Percentiles rank a stretch among this genome's conserved stretches.
Conservation (phyloP, 768 basidiomycete genomes). For the Lyophyllum shimeji region DNA sequence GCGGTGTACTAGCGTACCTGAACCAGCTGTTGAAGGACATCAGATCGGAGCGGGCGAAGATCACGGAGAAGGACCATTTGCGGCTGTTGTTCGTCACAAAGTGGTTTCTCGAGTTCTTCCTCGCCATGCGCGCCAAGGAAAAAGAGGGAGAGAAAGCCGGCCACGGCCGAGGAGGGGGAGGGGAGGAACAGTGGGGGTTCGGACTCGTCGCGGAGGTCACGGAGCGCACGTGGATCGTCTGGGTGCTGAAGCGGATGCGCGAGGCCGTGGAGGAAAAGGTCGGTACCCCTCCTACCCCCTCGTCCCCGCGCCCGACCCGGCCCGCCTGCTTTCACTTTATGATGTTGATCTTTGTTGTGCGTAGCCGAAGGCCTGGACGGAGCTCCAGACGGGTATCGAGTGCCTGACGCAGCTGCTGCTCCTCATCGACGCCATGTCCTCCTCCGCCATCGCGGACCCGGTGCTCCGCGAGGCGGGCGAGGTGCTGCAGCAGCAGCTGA, state of each 20-base stretch:
- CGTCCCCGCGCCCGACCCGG: no score
- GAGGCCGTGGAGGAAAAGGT: conserved; percentile 91
- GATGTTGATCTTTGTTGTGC: not conserved
- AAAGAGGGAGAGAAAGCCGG: conserved; percentile 30
- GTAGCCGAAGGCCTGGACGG: conserved; percentile 92
- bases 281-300: conserved; percentile 28
- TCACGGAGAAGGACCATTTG: conserved; percentile 93
- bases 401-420: conserved; percentile 91
- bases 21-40: conserved; percentile 88
- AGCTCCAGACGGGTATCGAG: conserved; percentile 91
- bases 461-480: conserved; percentile 71
- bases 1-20: conserved; percentile 69
- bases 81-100: conserved; percentile 84
- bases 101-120: conserved; percentile 93
- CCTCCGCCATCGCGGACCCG: conserved; percentile 44
- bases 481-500: conserved; percentile 82
- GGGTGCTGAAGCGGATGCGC: conserved; percentile 89
- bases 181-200: conserved; percentile 52
- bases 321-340: no score
- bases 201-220: conserved; percentile 82
- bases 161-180: conserved; percentile 8
- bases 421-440: conserved; percentile 83
- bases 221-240: conserved; percentile 84
- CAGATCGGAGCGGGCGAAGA: conserved; percentile 84
- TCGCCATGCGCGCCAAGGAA: conserved; percentile 48